A percentile compares a stretch with the other conserved stretches of the same genome.
Evolutionary conservation across 345 rosid species (phyloP).

Genomic region (Linum usitatissimum): DNA sequence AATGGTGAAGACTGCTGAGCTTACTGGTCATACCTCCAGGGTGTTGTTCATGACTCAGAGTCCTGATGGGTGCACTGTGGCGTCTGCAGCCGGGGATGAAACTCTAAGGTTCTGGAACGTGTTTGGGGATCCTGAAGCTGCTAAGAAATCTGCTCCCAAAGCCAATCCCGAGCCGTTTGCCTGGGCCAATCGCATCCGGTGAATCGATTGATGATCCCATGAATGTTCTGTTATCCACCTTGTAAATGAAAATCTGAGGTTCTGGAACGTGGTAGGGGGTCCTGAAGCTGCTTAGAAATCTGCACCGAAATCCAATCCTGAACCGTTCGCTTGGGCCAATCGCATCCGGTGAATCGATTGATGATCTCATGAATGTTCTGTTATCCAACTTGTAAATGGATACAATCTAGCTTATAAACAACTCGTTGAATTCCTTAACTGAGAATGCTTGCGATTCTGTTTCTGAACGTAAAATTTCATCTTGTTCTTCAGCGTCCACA

Average conservation of each 20-base stretch:
- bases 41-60: constrained; percentile 40
- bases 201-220: too few relatives aligned
- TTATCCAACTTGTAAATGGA: too few relatives aligned
- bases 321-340: constrained; percentile 13
- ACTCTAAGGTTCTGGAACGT: constrained; percentile 20
- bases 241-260: constrained; percentile 17
- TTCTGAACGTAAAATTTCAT: too few relatives aligned
- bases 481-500: too few relatives aligned
- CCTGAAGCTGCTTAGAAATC: constrained; percentile 14
- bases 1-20: constrained; percentile 41
- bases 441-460: too few relatives aligned
- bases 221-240: too few relatives aligned
- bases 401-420: too few relatives aligned
- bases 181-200: constrained; percentile 11
- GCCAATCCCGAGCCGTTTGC: constrained; percentile 14
- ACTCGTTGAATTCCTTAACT: too few relatives aligned
- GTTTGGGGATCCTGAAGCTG: constrained; percentile 19
- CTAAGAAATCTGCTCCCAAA: not conserved
- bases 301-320: constrained; percentile 1
- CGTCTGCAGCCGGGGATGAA: constrained; percentile 23
- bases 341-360: constrained; percentile 14
- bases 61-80: constrained; percentile 24
- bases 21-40: constrained; percentile 37
- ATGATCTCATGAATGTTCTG: too few relatives aligned
- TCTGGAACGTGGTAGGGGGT: constrained; percentile 21